Evolutionary conservation across 192 early-diverging fungal genomes (phyloP).

Genomic region (Gonapodya sp.): DNA sequence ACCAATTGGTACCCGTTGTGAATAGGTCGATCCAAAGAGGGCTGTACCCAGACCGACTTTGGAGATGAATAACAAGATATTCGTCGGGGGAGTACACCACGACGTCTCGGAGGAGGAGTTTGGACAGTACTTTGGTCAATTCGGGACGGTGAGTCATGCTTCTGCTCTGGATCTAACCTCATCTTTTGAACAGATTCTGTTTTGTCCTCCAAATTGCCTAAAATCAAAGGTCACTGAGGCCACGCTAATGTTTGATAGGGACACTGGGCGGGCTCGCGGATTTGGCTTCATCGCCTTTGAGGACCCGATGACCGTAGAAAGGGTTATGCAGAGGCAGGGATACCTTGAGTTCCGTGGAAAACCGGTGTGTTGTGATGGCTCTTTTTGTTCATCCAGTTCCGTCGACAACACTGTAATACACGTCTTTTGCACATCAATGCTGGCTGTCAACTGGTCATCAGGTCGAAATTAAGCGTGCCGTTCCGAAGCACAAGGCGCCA

Average conservation of each 20-base stretch:
- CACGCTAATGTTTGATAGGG: slow-evolving; percentile 75
- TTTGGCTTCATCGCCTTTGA: slow-evolving; percentile 95
- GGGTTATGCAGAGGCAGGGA: slow-evolving; percentile 54
- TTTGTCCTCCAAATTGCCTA: background rate
- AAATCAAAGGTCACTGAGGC: slow-evolving; percentile 56
- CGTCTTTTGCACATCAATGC: slow-evolving; percentile 6
- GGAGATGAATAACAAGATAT: slow-evolving; percentile 79
- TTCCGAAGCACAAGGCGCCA: slow-evolving; percentile 48
- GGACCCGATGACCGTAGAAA: slow-evolving; percentile 61
- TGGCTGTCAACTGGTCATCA: slow-evolving; percentile 13
- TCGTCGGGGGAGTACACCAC: slow-evolving; percentile 79
- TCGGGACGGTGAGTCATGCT: slow-evolving; percentile 46
- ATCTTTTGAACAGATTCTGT: no score
- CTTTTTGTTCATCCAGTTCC: background rate
- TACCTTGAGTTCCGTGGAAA: slow-evolving; percentile 62
- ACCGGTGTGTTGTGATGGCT: slow-evolving; percentile 34
- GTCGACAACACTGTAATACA: no score
- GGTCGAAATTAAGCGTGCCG: slow-evolving; percentile 63
- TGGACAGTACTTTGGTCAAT: slow-evolving; percentile 72
- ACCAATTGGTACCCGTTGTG: background rate
- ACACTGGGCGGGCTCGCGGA: slow-evolving; percentile 77
- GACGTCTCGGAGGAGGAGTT: slow-evolving; percentile 83
- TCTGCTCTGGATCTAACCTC: no score
- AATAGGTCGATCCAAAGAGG: slow-evolving; percentile 63
- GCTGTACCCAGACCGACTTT: slow-evolving; percentile 63